Base-by-base conservation (phyloP, 1,284 basidiomycete species). In the Boletellus sp. region DNA sequence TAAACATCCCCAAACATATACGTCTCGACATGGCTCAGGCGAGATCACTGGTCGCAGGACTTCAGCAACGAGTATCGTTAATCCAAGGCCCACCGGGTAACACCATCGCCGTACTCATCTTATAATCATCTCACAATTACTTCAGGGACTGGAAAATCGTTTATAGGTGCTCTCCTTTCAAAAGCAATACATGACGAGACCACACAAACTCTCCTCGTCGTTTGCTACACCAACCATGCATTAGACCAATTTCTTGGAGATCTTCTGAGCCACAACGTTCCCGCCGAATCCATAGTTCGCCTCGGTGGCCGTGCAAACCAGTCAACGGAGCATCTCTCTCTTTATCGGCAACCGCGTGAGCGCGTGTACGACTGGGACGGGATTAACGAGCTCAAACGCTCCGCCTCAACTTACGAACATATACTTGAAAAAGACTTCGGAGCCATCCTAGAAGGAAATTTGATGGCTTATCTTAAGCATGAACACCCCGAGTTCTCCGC, bases 51-150 rank as follows among this genome's bases (percentile, higher is more conserved):
- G 44, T 81, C 1, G 62, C 75, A 1, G 79, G 77, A 0, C 67
- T 86, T 5, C 74, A 67, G 0, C 78, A 82, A 51, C 65, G 61
- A 5, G 67, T 86, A 2, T 78, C 82, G 0, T 59, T 86, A 7
- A 82, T 86, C 8, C 84, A 86, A 63, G 84, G 84, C 0, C 83
- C 83, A 0, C 84, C 83, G 32, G 84, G 83, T 83, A 59, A 44
- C 71, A 13, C 18, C 21, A 15, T 11, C 16, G 18, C 35, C 28
- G 6, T 16, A 15, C 4, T 32, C 12, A 11, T 2, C 21, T 5
- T 36, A 32, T 42, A 10, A 8, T 18, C 40, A 7, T 33, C 42
- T 58, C 4, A 40, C 6, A 16, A 3, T 22, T 18, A 18, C 22
- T 39, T 44, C 28, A 86, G 83, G 84, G 0, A 86, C 85, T 0